Evolutionary conservation across 2,329 filamentous ascomycete species (phyloP).

Genomic region (Aspergillus pseudoviridinutans): DNA sequence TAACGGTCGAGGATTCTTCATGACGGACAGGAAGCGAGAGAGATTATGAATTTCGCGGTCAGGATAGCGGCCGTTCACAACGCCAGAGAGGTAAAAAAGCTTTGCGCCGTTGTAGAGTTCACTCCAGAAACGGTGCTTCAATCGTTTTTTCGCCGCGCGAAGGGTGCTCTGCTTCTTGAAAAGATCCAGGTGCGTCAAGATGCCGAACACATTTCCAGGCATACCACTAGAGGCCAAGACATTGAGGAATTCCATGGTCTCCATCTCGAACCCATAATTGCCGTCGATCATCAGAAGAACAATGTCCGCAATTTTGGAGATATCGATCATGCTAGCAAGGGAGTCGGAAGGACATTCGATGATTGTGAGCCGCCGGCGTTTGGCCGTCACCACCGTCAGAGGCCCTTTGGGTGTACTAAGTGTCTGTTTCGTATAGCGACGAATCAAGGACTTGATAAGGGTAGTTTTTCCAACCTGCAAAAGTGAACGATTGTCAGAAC

Average conservation of each 20-base stretch:
- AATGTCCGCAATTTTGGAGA: conserved; percentile 96
- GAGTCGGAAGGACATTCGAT: conserved; percentile 93
- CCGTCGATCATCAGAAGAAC: conserved; percentile 97
- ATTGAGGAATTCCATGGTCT: conserved; percentile 99
- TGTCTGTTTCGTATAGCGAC: conserved; percentile 92
- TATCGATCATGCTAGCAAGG: conserved; percentile 92
- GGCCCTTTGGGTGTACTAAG: conserved; percentile 85
- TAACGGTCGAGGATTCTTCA: conserved; percentile 97
- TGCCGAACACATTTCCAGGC: conserved; percentile 97
- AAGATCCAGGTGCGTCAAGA: conserved; percentile 91
- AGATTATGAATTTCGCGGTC: conserved; percentile 95
- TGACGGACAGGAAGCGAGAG: conserved; percentile 90
- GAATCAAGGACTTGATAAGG: conserved; percentile 87
- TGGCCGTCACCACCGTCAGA: conserved; percentile 93
- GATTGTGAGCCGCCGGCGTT: conserved; percentile 90
- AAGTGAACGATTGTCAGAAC: conserved; percentile 3
- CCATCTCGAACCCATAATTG: conserved; percentile 99
- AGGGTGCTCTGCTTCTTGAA: conserved; percentile 91
- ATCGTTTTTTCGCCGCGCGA: conserved; percentile 88
- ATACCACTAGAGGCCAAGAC: conserved; percentile 90
- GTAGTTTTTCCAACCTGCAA: conserved; percentile 77
- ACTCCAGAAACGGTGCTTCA: conserved; percentile 95
- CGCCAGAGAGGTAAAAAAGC: conserved; percentile 92
- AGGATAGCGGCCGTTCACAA: conserved; percentile 94
- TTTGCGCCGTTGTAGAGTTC: conserved; percentile 97